Base-by-base conservation (phyloP, 2,329 filamentous ascomycete genomes). In the Drechslerella dactyloides region DNA sequence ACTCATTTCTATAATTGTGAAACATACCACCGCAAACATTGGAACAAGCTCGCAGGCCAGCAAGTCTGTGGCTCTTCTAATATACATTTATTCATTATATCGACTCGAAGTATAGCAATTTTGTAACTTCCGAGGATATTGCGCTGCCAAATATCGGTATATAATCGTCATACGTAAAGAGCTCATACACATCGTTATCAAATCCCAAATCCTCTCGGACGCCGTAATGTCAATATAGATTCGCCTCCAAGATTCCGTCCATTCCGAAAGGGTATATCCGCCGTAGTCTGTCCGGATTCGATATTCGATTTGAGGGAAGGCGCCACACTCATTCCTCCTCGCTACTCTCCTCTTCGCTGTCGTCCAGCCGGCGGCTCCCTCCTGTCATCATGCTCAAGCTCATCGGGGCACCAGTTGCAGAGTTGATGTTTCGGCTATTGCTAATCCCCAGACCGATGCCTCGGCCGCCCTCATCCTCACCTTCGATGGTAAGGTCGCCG, bases 301-400 rank as follows among this genome's bases (percentile, higher is more conserved):
- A 59, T 19, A 2, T 2, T 13, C 46, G 11, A 17, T 13, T 8
- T 51, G 46, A 19, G 4, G 17, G 17, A 17, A 5, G 46, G 4
- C 21, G 15, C 3, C 13, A 4, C 13, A 21, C 7, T 50, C 46
- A 70, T 48, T 70, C 66, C 51, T 70, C 66, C 27, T 70, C 66
- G 21, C 66, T 70, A 23, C 65, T 70, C 44, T 69, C 65, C 40
- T 64, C 66, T 13, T 64, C 59, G n/a, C 59, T 64, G 50, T 70
- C 66, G n/a, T 69, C 58, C 23, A 44, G 53, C 19, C 35, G 53
- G 37, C 27, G 27, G 24, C 58, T 55, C 10, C 59, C 59, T 30
- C 65, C 66, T 15, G 44, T 33, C 30, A 64, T 64, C 6, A 53
- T 56, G 27, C 48, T 64, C n/a, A 70, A 50, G 30, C 66, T 70